Evolutionary conservation across 148 eudicot species (phyloP).

Genomic region (Spergularia marina): DNA sequence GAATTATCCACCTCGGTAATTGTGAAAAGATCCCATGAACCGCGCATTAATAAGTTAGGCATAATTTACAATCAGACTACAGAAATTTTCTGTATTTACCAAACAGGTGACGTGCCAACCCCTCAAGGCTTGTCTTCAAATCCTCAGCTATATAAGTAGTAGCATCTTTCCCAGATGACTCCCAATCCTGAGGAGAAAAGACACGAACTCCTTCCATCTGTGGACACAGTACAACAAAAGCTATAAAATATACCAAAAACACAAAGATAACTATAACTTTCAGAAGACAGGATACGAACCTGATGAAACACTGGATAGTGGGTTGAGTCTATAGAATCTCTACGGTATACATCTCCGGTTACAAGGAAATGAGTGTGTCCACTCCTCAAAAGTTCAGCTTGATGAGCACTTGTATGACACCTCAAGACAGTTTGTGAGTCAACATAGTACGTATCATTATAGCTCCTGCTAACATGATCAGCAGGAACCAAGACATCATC

Average conservation of each 20-base stretch:
- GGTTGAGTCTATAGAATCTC: slow-evolving; percentile 96
- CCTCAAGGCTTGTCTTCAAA: slow-evolving; percentile 92
- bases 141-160: slow-evolving; percentile 69
- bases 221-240: slow-evolving; percentile 7
- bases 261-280: neutral
- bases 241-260: slow-evolving; percentile 1
- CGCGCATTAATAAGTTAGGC: neutral
- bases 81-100: slow-evolving; percentile 44
- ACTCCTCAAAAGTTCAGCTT: slow-evolving; percentile 78
- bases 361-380: slow-evolving; percentile 89
- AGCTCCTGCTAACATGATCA: slow-evolving; percentile 98
- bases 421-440: slow-evolving; percentile 86
- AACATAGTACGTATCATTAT: slow-evolving; percentile 93
- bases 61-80: neutral
- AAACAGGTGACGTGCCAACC: slow-evolving; percentile 91
- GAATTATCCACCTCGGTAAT: neutral
- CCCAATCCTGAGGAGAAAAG: slow-evolving; percentile 77
- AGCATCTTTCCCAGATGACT: slow-evolving; percentile 70
- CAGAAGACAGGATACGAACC: slow-evolving; percentile 39
- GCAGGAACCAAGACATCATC: slow-evolving; percentile 99
- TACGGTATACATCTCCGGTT: slow-evolving; percentile 96
- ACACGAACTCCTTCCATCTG: slow-evolving; percentile 99
- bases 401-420: slow-evolving; percentile 99
- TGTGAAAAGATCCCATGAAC: neutral
- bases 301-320: slow-evolving; percentile 99